Base-by-base conservation (phyloP, 805 yeast species). In the Nakazawaea sp. region DNA sequence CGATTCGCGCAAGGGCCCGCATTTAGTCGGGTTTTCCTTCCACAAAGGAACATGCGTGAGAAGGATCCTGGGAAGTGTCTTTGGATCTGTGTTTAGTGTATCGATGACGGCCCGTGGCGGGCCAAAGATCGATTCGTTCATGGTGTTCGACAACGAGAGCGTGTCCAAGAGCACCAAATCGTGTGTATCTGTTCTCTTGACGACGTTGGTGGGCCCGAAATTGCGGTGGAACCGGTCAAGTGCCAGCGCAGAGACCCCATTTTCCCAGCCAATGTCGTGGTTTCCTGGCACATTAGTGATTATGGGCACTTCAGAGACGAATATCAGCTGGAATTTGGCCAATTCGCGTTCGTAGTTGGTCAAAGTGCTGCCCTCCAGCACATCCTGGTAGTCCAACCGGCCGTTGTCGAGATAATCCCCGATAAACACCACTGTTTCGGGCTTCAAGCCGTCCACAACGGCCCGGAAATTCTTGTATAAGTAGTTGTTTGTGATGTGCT, bases 401-500 rank as follows among this genome's bases (percentile, higher is more conserved):
- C 97, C 97, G 15, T 96, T 96, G 57, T 92, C 97, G 50, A 90
- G 84, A 45, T 89, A 61, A 55, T 92, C 98, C 3, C 97, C 98
- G 17, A 92, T 61, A 52, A 89, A 89, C 6, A 90, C 60, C 1
- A 78, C 73, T 0, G 84, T 64, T 49, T 89, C 81, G 0, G 97
- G 96, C 33, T 76, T 71, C 38, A 92, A 65, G 2, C 59, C 45
- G 6, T 59, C 45, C 43, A 82, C 80, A 32, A 85, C 59, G 33
- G 66, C 64, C 45, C 70, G 69, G 74, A 86, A 84, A 53, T 89
- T 89, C 41, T 87, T 68, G 45, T 74, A 78, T 46, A 86, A 78
- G 50, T 87, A 90, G 44, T 81, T 76, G 55, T 92, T 97, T 11
- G 84, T 68, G 29, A 86, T 51, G 41, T 63, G 58, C 44, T 72